Conservation (phyloP, 2,329 filamentous ascomycete species). For the Cladosporium cucumerinum region DNA sequence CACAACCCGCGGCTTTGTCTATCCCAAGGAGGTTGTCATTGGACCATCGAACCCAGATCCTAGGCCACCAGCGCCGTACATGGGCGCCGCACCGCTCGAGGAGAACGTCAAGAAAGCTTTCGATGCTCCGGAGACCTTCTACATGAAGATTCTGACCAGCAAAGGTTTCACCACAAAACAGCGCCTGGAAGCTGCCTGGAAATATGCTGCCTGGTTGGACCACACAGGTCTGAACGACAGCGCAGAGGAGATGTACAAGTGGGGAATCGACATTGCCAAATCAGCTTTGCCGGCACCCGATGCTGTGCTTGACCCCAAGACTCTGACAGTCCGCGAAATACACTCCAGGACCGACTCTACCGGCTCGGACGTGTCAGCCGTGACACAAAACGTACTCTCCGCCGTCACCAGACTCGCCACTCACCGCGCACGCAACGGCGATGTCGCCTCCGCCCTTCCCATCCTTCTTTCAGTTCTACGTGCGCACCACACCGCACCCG, state of each 20-base stretch:
- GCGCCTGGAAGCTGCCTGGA: constrained; percentile 74
- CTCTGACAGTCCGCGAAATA: constrained; percentile 48
- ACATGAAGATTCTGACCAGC: constrained; percentile 77
- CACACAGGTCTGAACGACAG: constrained; percentile 66
- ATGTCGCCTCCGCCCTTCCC: constrained; percentile 68
- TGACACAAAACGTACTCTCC: constrained; percentile 66
- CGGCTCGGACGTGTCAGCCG: constrained; percentile 49
- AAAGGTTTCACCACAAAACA: constrained; percentile 76
- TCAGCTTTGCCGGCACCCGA: constrained; percentile 44
- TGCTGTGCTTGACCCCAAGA: constrained; percentile 58
- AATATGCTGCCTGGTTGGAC: constrained; percentile 81
- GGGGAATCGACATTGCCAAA: constrained; percentile 72
- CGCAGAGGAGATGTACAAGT: constrained; percentile 68
- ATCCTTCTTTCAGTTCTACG: constrained; percentile 82
- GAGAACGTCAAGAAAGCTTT: constrained; percentile 71
- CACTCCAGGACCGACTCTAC: neutral
- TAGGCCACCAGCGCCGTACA: constrained; percentile 64
- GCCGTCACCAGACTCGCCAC: constrained; percentile 74
- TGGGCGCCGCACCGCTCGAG: constrained; percentile 63
- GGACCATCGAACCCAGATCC: constrained; percentile 83
- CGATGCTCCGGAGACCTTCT: constrained; percentile 69
- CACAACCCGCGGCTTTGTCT: constrained; percentile 61
- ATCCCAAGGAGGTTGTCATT: constrained; percentile 68
- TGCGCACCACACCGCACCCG: constrained; percentile 62
- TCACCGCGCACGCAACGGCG: constrained; percentile 68